Conservation (phyloP, 2,329 filamentous ascomycete genomes). For the Scopulariopsis brevicaulis region DNA sequence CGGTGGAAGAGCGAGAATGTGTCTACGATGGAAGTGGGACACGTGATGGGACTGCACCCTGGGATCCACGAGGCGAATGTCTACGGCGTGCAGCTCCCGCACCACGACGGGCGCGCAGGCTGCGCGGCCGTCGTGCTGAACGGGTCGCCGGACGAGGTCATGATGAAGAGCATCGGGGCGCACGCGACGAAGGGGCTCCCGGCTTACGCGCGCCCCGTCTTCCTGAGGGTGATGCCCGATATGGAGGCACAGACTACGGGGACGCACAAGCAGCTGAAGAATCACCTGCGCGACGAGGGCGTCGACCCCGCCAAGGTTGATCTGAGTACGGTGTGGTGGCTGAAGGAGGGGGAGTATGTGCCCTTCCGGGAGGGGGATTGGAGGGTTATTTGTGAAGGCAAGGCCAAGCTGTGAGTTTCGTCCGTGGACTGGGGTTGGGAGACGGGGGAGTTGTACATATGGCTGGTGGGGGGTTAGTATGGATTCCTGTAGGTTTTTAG, state of each 20-base stretch:
- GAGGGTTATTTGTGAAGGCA: slow-evolving; percentile 53
- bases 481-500: too few relatives aligned
- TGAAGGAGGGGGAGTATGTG: slow-evolving; percentile 54
- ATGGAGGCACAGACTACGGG: slow-evolving; percentile 52
- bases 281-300: slow-evolving; percentile 57
- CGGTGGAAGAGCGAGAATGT: slow-evolving; percentile 65
- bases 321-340: slow-evolving; percentile 48
- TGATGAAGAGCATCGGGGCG: slow-evolving; percentile 47
- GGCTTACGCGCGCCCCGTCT: slow-evolving; percentile 65
- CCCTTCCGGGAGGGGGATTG: slow-evolving; percentile 58
- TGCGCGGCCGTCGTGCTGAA: slow-evolving; percentile 50
- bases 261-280: slow-evolving; percentile 85
- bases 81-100: slow-evolving; percentile 54
- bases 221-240: slow-evolving; percentile 55
- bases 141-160: slow-evolving; percentile 25
- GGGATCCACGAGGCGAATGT: slow-evolving; percentile 56
- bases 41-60: slow-evolving; percentile 47
- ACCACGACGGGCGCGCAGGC: slow-evolving; percentile 58
- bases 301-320: slow-evolving; percentile 44
- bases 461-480: too few relatives aligned
- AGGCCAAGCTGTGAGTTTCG: slow-evolving; percentile 50
- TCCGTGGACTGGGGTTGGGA: too few relatives aligned
- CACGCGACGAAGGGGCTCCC: slow-evolving; percentile 52
- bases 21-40: slow-evolving; percentile 54
- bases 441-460: too few relatives aligned